These are phyloP conservation scores for Mortierella hygrophila DNA, from an alignment of 192 early-diverging fungal genomes.

Conservation along the genomic window DNA sequence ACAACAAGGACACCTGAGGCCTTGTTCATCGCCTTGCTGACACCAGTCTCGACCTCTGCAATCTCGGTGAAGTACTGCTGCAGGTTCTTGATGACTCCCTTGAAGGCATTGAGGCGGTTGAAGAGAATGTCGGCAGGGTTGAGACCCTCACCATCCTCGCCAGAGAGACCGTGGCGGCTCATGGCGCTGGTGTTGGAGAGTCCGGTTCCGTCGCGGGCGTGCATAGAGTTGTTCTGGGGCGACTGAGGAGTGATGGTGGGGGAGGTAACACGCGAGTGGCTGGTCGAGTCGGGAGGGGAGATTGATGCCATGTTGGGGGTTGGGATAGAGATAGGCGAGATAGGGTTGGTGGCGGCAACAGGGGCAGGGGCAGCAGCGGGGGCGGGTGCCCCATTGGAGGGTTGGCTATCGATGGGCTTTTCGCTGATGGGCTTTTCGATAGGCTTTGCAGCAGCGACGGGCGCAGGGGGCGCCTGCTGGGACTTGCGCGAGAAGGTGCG, in stretches of 20 bases:
- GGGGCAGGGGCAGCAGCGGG: background rate
- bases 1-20: constrained; percentile 22
- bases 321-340: constrained; percentile 36
- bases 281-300: constrained; percentile 27
- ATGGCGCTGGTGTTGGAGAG: constrained; percentile 35
- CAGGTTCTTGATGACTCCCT: constrained; percentile 44
- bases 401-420: background rate
- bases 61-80: constrained; percentile 56
- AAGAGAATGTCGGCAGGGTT: constrained; percentile 57
- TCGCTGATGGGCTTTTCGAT: background rate
- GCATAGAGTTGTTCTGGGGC: constrained; percentile 25
- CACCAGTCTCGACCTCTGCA: constrained; percentile 34
- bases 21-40: constrained; percentile 38
- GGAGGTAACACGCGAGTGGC: constrained; percentile 22
- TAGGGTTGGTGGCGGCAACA: background rate
- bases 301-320: constrained; percentile 19
- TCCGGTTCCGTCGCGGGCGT: constrained; percentile 37
- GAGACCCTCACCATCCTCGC: constrained; percentile 36
- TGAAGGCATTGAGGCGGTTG: constrained; percentile 50
- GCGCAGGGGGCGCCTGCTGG: background rate
- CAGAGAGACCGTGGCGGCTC: constrained; percentile 41
- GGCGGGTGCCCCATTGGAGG: constrained; percentile 2
- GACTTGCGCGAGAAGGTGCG: constrained; percentile 50
- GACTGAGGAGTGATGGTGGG: constrained; percentile 17
- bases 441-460: background rate